Conservation (phyloP, 2,329 filamentous ascomycete genomes). For the Helminthosporium solani region DNA sequence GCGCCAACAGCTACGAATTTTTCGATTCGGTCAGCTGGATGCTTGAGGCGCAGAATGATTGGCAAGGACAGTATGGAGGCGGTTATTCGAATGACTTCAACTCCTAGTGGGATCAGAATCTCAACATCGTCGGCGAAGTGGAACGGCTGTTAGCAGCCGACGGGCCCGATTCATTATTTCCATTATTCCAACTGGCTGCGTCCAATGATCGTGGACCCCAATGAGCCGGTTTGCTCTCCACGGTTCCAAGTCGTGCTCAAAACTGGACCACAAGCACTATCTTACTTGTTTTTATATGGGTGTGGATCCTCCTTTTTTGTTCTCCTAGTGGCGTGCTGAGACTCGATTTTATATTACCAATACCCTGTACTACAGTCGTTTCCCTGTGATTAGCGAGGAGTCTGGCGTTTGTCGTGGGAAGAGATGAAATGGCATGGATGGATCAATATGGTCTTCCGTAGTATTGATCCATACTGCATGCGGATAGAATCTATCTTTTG, state of each 20-base stretch:
- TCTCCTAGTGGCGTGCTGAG: neutral
- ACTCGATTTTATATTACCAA: neutral
- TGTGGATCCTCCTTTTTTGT: neutral
- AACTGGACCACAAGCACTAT: too few relatives aligned
- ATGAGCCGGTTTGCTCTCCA: too few relatives aligned
- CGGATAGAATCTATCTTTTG: too few relatives aligned
- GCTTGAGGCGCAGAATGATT: conserved; percentile 66
- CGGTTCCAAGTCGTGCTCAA: too few relatives aligned
- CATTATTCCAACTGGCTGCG: too few relatives aligned
- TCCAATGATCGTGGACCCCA: too few relatives aligned
- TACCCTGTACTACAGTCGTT: neutral
- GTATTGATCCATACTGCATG: too few relatives aligned
- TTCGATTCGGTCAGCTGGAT: conserved; percentile 95
- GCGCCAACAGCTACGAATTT: conserved; percentile 59
- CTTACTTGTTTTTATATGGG: neutral
- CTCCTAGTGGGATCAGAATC: conserved; percentile 15
- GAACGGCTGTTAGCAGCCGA: too few relatives aligned
- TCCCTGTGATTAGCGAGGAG: neutral
- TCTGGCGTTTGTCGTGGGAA: neutral
- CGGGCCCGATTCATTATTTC: too few relatives aligned
- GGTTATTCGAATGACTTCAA: conserved; percentile 36
- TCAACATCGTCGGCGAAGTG: too few relatives aligned
- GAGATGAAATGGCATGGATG: too few relatives aligned
- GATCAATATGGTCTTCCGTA: neutral
- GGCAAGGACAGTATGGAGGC: conserved; percentile 22